These are phyloP conservation scores for Umbelopsis isabellina DNA, from an alignment of 192 early-diverging fungal species.

Conservation along the genomic window DNA sequence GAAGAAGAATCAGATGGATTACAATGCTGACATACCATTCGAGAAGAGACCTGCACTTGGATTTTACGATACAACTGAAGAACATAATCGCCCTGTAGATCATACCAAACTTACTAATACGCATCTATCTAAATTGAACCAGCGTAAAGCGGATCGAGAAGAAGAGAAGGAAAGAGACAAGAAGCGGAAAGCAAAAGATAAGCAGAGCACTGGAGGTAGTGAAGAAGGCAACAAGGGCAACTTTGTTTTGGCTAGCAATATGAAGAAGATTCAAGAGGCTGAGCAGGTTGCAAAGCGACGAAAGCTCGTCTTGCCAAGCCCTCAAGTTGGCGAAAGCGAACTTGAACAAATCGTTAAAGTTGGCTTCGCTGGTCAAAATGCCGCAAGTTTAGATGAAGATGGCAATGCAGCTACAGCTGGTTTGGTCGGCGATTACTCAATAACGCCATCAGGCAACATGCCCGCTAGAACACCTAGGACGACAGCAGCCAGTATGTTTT, in stretches of 20 bases:
- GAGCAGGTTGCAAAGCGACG: conserved; percentile 76
- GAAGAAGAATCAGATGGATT: conserved; percentile 83
- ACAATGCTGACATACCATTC: conserved; percentile 96
- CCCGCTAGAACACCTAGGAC: conserved; percentile 71
- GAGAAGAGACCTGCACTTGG: conserved; percentile 86
- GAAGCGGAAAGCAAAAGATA: conserved; percentile 68
- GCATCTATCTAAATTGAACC: conserved; percentile 83
- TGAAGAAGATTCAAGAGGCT: conserved; percentile 66
- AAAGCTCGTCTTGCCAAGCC: conserved; percentile 82
- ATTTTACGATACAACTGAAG: conserved; percentile 92
- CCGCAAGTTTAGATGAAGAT: conserved; percentile 64
- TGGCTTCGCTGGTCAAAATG: conserved; percentile 78
- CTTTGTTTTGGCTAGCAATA: conserved; percentile 62
- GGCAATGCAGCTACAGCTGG: conserved; percentile 59
- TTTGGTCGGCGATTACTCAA: conserved; percentile 76
- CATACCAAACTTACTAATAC: conserved; percentile 69
- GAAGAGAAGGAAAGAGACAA: conserved; percentile 82
- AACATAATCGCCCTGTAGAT: conserved; percentile 66
- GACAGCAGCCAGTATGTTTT: conserved; percentile 38
- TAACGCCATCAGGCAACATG: conserved; percentile 49
- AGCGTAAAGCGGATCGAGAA: conserved; percentile 81
- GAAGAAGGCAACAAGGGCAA: conserved; percentile 57
- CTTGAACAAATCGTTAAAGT: conserved; percentile 92
- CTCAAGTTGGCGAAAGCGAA: conserved; percentile 90
- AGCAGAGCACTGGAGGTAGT: conserved; percentile 51